Evolutionary conservation across 2,329 filamentous ascomycete genomes (phyloP), one percentile per base, ranked within the genome.

Genomic region (Botryosphaeria dothidea): DNA sequence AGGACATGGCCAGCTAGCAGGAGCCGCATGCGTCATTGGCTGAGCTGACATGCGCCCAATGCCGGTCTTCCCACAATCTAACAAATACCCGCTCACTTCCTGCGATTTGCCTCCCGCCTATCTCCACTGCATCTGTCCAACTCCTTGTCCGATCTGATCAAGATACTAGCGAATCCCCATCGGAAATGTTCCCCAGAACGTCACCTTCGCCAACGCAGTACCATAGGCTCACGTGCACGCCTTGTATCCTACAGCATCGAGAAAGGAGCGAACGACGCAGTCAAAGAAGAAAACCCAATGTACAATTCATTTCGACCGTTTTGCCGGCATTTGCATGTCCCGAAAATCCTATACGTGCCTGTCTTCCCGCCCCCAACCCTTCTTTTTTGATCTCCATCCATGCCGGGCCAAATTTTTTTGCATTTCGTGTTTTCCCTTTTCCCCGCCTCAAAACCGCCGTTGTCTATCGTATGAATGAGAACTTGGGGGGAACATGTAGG

Each of bases 21-120:
- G 56, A 60, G 27, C 56, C 56, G 56, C 41, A 17, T 60, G 56
- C 41, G 56, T 46, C 56, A 46, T 45, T 48, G 38, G 56, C 56
- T 34, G 38, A 21, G 56, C 41, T 60, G 56, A 45, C 38, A 46
- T 3, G 46, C n/a, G 21, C 19, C 9, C 17, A 11, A 19, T 11
- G 52, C 21, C 11, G 34, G n/a, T 25, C 52, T 56, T 29, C 49
- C 49, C 49, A 34, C 52, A 56, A 31, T 13, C 36, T 13, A 29
- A 45, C 54, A 29, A 57, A 19, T 23, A 13, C 11, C 46, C 27
- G 46, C 46, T 34, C 23, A 15, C 23, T 9, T 23, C 46, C 46
- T 13, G 15, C 25, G 43, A 13, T 13, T 27, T 8, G 25, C 46
- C 23, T 49, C 43, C 17, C 8, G 13, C n/a, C 8, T 7, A n/a